Percentiles rank a stretch among this genome's conserved stretches.
Evolutionary conservation across 495 filamentous ascomycete species (phyloP).

Genomic region (Podospora anserina): DNA sequence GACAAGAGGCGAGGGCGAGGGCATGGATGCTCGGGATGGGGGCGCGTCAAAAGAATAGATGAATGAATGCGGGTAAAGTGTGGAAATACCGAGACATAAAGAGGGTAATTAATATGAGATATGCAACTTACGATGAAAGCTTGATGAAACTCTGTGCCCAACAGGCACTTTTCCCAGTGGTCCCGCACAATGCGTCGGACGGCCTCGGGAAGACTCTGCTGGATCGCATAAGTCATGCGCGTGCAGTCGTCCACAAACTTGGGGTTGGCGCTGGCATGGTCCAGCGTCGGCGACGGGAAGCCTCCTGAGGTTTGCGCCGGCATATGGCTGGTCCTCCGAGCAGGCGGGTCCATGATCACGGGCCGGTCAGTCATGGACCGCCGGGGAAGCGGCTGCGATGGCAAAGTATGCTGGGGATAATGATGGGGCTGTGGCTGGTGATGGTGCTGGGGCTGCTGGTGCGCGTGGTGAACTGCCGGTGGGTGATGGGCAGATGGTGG

Average conservation of each 20-base stretch:
- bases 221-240: conserved; percentile 41
- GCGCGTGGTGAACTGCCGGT: neutral
- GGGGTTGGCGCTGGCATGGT: conserved; percentile 36
- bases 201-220: conserved; percentile 42
- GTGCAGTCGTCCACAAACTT: conserved; percentile 44
- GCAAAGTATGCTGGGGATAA: neutral
- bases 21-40: neutral
- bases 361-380: conserved; percentile 26
- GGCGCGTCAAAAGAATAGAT: neutral
- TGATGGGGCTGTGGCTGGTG: conserved; percentile 2
- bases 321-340: conserved; percentile 23
- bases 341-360: conserved; percentile 43
- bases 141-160: conserved; percentile 51
- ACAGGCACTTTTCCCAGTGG: conserved; percentile 49
- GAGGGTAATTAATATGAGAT: conserved; percentile 1
- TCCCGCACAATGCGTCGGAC: conserved; percentile 46
- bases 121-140: conserved; percentile 47
- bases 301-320: conserved; percentile 21
- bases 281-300: conserved; percentile 40
- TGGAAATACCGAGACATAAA: neutral
- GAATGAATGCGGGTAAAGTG: conserved; percentile 1
- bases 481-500: conserved; percentile 2
- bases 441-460: neutral
- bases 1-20: neutral
- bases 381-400: conserved; percentile 5